Base-by-base conservation (phyloP, 345 rosid species). In the Brassica juncea region DNA sequence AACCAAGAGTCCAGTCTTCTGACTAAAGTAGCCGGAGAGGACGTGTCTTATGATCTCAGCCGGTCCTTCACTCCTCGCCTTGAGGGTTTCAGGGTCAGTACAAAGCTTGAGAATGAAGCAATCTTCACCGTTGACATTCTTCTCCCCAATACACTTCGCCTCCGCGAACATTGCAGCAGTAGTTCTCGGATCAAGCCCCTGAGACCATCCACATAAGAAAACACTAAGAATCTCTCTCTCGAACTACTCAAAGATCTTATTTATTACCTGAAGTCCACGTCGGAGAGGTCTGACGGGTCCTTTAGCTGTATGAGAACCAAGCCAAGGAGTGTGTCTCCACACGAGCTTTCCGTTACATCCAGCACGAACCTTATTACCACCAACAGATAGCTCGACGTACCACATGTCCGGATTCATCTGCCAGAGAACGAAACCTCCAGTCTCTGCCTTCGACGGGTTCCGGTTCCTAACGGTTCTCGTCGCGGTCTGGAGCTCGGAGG, bases 391-490 rank as follows among this genome's bases (percentile, higher is more conserved):
- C 79, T 91, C 98, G 27, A 93, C 98, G 74, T 93, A 93, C 98
- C 98, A 93, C 94, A 89, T 91, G 64, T 91, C 98, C 5, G 98
- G 98, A 86, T 91, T 83, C 98, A 93, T 93, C 85, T 93, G 97
- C 98, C 98, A 93, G n/a, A 93, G 97, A 68, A 93, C 98, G 62
- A 93, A 93, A 4, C 98, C 94, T 27, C 98, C 98, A 0, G 94
- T 81, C 78, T 93, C 97, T 1, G 87, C 86, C 54, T 88, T 83
- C 0, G 92, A 80, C 64, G 86, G 83, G 68, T 84, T 87, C 14
- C 91, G 83, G 61, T 87, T 91, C 89, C 86, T 89, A 28, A 93
- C 89, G 0, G 91, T 93, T 84, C 79, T 91, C 0, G 89, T 87
- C 5, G 97, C 88, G 0, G 94, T 91, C 79, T 87, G 97, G 32